These are phyloP conservation scores for Crucibulum parvulum DNA, from an alignment of 1,284 basidiomycete species.

Conservation along the genomic window DNA sequence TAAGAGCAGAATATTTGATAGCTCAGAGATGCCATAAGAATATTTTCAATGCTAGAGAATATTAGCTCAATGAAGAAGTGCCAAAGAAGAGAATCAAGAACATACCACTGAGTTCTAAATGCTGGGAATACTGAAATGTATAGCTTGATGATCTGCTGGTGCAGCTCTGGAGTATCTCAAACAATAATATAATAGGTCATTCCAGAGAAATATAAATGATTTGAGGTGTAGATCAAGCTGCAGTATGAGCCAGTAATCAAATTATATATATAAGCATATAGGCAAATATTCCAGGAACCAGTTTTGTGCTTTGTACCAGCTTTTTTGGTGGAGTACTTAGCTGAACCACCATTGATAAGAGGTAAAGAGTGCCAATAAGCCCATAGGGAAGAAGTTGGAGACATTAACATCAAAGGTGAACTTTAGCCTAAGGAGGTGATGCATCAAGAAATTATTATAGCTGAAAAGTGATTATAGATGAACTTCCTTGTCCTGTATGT, in stretches of 20 bases:
- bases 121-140: conserved; percentile 82
- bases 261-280: too few relatives aligned
- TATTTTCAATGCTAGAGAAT: conserved; percentile 81
- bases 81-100: not conserved
- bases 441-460: too few relatives aligned
- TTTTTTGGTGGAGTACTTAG: not conserved
- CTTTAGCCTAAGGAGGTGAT: not conserved
- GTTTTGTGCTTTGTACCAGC: not conserved
- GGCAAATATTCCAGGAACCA: too few relatives aligned
- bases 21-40: conserved; percentile 86
- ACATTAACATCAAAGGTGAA: not conserved
- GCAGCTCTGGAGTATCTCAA: conserved; percentile 82
- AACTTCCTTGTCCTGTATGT: too few relatives aligned
- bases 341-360: not conserved
- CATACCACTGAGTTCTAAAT: conserved; percentile 83
- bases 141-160: conserved; percentile 72
- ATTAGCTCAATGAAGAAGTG: not conserved
- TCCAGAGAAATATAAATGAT: too few relatives aligned
- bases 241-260: too few relatives aligned
- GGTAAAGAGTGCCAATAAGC: not conserved
- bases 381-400: not conserved
- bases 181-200: conserved; percentile 65
- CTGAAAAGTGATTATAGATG: too few relatives aligned
- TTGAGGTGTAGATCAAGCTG: too few relatives aligned
- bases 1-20: conserved; percentile 76